Evolutionary conservation across 2,329 filamentous ascomycete species (phyloP).

Genomic region (Monosporascus sp.): DNA sequence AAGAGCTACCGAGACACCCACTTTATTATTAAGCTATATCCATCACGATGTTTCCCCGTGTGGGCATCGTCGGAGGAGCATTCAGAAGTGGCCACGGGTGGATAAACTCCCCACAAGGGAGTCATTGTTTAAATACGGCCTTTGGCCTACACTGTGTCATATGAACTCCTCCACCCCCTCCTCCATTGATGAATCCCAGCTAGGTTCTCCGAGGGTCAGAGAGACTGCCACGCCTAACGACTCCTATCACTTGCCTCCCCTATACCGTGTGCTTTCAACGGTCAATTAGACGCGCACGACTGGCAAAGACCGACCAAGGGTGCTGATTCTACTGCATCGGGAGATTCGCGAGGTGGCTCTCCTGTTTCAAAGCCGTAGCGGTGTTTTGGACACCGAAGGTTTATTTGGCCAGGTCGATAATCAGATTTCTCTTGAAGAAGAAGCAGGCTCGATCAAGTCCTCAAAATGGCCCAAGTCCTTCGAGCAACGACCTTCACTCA

Average conservation of each 20-base stretch:
- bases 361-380: not conserved
- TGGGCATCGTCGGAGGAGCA: not conserved
- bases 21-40: not conserved
- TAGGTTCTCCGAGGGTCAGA: too few species aligned
- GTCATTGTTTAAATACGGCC: not conserved
- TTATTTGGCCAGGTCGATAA: too few species aligned
- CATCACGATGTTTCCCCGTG: not conserved
- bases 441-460: not conserved
- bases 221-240: too few species aligned
- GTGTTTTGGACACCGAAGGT: not conserved
- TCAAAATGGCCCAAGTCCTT: conserved; percentile 26
- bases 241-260: too few species aligned
- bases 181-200: not conserved
- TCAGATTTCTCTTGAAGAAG: not conserved
- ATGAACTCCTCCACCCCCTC: not conserved
- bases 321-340: too few species aligned
- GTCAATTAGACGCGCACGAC: too few species aligned
- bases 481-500: conserved; percentile 18
- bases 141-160: not conserved
- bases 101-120: not conserved
- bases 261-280: too few species aligned
- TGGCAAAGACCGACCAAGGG: too few species aligned
- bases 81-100: not conserved
- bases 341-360: too few species aligned
- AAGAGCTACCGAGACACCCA: not conserved